Evolutionary conservation across 208 protist species (phyloP).

Genomic region (Kentomonas sorsogonicus): DNA sequence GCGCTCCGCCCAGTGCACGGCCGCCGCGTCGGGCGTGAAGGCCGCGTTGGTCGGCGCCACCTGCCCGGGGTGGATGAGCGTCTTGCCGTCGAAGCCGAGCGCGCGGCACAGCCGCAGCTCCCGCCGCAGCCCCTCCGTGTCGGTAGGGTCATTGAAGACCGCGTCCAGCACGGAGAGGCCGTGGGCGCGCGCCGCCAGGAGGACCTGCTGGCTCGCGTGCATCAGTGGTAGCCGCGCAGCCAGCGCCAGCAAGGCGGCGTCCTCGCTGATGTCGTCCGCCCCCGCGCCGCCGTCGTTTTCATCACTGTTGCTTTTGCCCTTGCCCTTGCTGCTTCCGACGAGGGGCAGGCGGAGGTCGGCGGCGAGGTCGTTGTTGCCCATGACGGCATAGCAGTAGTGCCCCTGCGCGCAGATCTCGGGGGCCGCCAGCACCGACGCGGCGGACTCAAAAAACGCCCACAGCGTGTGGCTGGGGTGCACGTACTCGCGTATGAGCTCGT

Average conservation of each 20-base stretch:
- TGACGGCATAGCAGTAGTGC: conserved; percentile 66
- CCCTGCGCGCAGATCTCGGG: conserved; percentile 50
- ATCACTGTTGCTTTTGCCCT: no score
- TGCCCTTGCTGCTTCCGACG: not conserved
- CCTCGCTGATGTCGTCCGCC: not conserved
- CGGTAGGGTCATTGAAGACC: conserved; percentile 69
- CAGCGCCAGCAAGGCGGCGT: conserved; percentile 17
- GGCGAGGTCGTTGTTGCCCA: conserved; percentile 58
- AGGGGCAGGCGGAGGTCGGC: conserved; percentile 40
- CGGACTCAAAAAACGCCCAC: conserved; percentile 81
- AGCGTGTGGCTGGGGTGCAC: conserved; percentile 71
- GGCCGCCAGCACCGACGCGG: conserved; percentile 62
- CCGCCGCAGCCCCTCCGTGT: conserved; percentile 53
- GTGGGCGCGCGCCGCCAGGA: conserved; percentile 52
- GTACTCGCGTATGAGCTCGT: conserved; percentile 45
- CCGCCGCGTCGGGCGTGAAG: conserved; percentile 47
- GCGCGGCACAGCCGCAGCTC: conserved; percentile 38
- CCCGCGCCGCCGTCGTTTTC: not conserved
- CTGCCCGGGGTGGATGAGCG: conserved; percentile 65
- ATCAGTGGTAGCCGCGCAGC: conserved; percentile 33
- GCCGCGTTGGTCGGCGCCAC: conserved; percentile 53
- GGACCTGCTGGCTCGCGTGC: conserved; percentile 51
- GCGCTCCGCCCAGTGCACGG: conserved; percentile 60
- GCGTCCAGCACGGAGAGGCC: conserved; percentile 71
- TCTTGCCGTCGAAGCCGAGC: conserved; percentile 81